Evolutionary conservation across 495 filamentous ascomycete genomes (phyloP).

Genomic region (Pseudoneurospora amorphoporcata): DNA sequence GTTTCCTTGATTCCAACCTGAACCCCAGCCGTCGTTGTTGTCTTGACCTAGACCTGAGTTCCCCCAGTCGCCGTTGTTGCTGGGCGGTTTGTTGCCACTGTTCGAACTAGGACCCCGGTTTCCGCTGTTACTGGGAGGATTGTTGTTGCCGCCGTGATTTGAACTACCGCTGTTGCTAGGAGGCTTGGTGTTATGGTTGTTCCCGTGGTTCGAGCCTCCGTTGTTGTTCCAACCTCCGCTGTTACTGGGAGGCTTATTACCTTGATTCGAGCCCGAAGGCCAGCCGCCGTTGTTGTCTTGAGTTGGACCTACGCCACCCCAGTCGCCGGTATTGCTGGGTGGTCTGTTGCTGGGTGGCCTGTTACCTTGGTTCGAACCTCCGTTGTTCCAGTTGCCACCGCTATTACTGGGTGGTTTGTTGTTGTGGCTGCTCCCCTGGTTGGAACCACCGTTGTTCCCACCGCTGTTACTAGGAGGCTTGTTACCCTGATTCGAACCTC

Average conservation of each 20-base stretch:
- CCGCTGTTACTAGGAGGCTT: too few species aligned
- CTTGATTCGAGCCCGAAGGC: not conserved
- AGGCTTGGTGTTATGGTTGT: not conserved
- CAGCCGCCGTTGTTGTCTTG: too few species aligned
- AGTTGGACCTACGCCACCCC: too few species aligned
- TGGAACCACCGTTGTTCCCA: too few species aligned
- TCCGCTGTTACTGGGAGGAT: not conserved
- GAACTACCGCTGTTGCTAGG: not conserved
- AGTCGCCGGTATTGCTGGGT: too few species aligned
- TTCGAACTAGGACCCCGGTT: not conserved
- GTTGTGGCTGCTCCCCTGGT: too few species aligned
- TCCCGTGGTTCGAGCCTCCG: not conserved
- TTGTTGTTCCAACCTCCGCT: not conserved
- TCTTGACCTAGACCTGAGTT: not conserved
- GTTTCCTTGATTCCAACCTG: not conserved
- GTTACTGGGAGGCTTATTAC: not conserved
- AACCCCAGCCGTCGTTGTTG: not conserved
- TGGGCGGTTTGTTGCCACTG: not conserved
- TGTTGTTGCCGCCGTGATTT: not conserved
- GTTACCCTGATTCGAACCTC: not conserved
- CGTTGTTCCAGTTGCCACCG: too few species aligned
- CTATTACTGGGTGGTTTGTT: too few species aligned
- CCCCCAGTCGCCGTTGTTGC: not conserved
- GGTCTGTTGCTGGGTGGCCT: not conserved
- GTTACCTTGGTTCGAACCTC: too few species aligned